Conservation (phyloP, 805 yeast genomes). For the Candida silvicultrix region DNA sequence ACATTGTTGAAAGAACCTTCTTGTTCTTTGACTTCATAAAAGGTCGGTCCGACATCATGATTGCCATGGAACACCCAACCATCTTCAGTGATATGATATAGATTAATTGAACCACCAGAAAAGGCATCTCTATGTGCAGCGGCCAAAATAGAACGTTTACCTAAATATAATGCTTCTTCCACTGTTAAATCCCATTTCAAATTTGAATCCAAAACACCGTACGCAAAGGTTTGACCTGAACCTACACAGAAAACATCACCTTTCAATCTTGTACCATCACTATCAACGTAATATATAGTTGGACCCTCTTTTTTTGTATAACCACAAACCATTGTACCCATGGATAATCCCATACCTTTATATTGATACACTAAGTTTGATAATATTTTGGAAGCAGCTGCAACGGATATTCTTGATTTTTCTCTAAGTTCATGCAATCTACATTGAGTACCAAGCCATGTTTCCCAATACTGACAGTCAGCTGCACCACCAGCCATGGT, state of each 20-base stretch:
- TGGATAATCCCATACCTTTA: slow-evolving; percentile 96
- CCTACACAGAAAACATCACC: slow-evolving; percentile 97
- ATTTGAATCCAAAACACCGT: slow-evolving; percentile 93
- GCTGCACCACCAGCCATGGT: slow-evolving; percentile 99
- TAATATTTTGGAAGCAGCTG: slow-evolving; percentile 93
- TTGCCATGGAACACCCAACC: slow-evolving; percentile 98
- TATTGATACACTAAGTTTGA: slow-evolving; percentile 86
- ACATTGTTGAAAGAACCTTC: slow-evolving; percentile 87
- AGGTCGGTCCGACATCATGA: slow-evolving; percentile 76
- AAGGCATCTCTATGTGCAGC: slow-evolving; percentile 98
- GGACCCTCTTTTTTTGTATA: slow-evolving; percentile 95
- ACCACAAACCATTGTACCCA: slow-evolving; percentile 99
- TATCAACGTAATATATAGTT: slow-evolving; percentile 90
- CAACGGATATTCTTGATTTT: slow-evolving; percentile 90
- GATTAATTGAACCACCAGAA: slow-evolving; percentile 94
- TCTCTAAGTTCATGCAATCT: slow-evolving; percentile 90
- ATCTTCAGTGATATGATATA: slow-evolving; percentile 85
- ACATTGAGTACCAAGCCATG: slow-evolving; percentile 97
- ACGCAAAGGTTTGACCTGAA: slow-evolving; percentile 98
- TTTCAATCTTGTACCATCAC: slow-evolving; percentile 92
- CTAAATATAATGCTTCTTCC: slow-evolving; percentile 90
- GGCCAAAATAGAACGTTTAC: slow-evolving; percentile 92
- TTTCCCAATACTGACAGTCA: slow-evolving; percentile 98
- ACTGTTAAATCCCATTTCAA: slow-evolving; percentile 87
- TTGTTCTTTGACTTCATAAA: slow-evolving; percentile 80